These are phyloP conservation scores for Suhomyces anneliseae DNA, from an alignment of 1,139 yeast species.

Conservation along the genomic window DNA sequence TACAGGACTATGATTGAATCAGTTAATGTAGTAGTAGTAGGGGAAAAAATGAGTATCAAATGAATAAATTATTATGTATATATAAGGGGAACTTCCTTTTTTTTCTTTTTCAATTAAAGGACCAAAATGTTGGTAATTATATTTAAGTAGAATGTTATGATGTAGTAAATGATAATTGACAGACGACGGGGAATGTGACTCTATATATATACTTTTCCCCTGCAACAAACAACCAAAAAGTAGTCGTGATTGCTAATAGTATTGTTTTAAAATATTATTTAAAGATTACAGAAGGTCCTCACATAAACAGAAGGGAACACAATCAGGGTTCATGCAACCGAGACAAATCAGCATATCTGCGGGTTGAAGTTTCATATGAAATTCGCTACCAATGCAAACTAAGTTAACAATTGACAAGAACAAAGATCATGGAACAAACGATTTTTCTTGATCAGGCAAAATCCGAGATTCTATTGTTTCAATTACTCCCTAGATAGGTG, in stretches of 20 bases:
- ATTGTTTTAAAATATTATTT: slow-evolving; percentile 3
- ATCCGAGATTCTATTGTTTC: not conserved
- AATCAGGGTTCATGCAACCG: slow-evolving; percentile 3
- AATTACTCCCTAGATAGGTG: not conserved
- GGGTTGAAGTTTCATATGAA: not conserved
- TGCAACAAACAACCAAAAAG: not conserved
- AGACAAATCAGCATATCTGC: not conserved
- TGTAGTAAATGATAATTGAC: too few species aligned
- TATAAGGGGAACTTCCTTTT: too few species aligned
- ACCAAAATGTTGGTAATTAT: not conserved
- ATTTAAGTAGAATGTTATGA: not conserved
- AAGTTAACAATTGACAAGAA: not conserved
- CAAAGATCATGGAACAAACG: slow-evolving; percentile 5
- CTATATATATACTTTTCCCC: slow-evolving; percentile 1
- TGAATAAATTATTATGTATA: too few species aligned
- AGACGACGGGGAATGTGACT: not conserved
- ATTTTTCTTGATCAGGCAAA: not conserved
- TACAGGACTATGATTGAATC: not conserved
- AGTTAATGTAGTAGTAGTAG: not conserved
- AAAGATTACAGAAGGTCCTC: slow-evolving; percentile 1
- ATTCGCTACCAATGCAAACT: slow-evolving; percentile 1
- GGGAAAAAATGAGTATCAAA: not conserved
- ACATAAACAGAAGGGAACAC: not conserved
- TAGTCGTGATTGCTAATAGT: not conserved
- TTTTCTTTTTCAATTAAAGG: not conserved